Conservation (phyloP, 768 basidiomycete species). For the Leccinum incarnatum region DNA sequence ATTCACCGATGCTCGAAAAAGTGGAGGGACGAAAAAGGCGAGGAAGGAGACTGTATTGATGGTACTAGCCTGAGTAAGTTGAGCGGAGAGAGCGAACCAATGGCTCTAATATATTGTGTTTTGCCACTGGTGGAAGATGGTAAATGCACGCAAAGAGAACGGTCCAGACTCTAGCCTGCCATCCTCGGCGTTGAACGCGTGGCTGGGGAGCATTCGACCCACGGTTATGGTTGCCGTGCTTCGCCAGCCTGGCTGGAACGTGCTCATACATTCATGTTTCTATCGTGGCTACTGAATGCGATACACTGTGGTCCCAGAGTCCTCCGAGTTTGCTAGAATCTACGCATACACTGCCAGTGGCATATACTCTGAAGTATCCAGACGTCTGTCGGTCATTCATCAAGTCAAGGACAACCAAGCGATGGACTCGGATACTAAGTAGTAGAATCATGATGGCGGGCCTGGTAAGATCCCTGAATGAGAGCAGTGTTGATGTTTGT, state of each 20-base stretch:
- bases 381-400: not conserved
- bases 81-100: not conserved
- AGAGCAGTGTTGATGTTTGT: not conserved
- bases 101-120: conserved; percentile 16
- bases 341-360: too few species aligned
- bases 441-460: not conserved
- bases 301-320: not conserved
- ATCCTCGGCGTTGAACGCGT: conserved; percentile 23
- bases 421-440: not conserved
- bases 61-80: not conserved
- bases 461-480: not conserved
- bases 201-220: conserved; percentile 11
- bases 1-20: not conserved
- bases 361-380: too few species aligned
- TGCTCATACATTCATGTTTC: conserved; percentile 5
- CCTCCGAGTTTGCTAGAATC: not conserved
- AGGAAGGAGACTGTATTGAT: not conserved
- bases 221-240: conserved; percentile 8
- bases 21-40: not conserved
- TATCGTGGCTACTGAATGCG: conserved; percentile 3
- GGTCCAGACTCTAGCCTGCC: conserved; percentile 3
- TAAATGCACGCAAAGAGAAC: not conserved
- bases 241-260: conserved; percentile 12
- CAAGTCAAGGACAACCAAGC: not conserved
- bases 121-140: not conserved